Conservation (phyloP, 352 stramenopile genomes). For the Chrysophaeum taylorii region DNA sequence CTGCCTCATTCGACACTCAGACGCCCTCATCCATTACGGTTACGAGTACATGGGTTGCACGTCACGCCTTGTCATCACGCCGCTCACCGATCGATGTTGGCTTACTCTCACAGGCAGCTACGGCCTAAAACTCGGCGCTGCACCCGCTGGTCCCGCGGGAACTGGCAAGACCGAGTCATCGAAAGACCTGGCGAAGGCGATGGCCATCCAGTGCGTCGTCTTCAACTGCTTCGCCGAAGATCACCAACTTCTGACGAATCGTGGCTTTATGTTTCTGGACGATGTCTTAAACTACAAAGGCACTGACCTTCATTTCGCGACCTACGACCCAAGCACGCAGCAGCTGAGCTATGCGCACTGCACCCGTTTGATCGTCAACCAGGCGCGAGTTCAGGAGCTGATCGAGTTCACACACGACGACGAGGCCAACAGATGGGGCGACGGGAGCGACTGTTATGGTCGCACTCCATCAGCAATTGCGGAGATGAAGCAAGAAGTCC, state of each 20-base stretch:
- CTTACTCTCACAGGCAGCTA: constrained; percentile 75
- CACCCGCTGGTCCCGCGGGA: constrained; percentile 64
- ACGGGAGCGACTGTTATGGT: neutral
- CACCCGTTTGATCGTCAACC: neutral
- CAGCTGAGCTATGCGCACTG: neutral
- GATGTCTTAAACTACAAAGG: neutral
- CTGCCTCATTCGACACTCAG: constrained; percentile 71
- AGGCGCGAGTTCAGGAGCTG: neutral
- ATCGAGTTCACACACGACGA: neutral
- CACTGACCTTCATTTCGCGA: neutral
- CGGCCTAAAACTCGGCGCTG: constrained; percentile 69
- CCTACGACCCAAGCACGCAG: neutral
- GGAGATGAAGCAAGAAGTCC: neutral
- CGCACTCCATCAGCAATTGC: neutral
- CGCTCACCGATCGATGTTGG: constrained; percentile 74
- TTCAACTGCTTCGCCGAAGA: constrained; percentile 78
- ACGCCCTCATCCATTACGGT: constrained; percentile 74
- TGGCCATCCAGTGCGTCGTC: constrained; percentile 76
- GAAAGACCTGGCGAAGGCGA: constrained; percentile 74
- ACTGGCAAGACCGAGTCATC: constrained; percentile 80
- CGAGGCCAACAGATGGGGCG: neutral
- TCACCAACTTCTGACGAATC: constrained; percentile 26
- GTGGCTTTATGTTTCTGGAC: neutral
- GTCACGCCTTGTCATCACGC: constrained; percentile 62
- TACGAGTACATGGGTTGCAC: constrained; percentile 89